phyloP scores from a whole-genome alignment of 108 stramenopile genomes.

The Craspedostauros australis region DNA sequence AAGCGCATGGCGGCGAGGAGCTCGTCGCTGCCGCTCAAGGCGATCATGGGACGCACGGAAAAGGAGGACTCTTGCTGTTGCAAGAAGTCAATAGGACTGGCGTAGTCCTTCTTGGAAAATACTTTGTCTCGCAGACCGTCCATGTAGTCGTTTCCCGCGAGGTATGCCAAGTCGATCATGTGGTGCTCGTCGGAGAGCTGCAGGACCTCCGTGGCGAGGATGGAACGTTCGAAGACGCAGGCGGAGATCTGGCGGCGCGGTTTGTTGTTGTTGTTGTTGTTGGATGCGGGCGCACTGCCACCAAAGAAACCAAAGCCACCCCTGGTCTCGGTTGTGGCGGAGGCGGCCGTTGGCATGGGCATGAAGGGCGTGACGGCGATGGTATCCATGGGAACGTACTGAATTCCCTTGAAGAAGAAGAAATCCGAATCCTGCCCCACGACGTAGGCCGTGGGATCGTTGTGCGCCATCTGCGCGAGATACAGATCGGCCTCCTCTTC shows the following conservation, averaged over 20 bases:
- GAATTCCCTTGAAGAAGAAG: conserved; percentile 45
- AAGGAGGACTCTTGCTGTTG: background rate
- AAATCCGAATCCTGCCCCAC: conserved; percentile 62
- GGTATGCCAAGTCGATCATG: conserved; percentile 52
- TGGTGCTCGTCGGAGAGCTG: conserved; percentile 26
- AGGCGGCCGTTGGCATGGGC: too few relatives aligned
- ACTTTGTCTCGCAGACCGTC: too few relatives aligned
- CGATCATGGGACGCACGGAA: too few relatives aligned
- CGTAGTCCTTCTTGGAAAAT: too few relatives aligned
- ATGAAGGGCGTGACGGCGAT: background rate
- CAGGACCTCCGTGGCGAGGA: conserved; percentile 20
- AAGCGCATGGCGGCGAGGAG: conserved; percentile 21
- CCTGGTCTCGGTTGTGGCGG: too few relatives aligned
- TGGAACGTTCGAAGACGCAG: conserved; percentile 6
- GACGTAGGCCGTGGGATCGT: conserved; percentile 29
- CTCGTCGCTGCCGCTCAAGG: too few relatives aligned
- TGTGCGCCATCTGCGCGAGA: conserved; percentile 39
- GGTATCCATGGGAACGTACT: conserved; percentile 41
- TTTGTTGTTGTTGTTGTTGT: background rate
- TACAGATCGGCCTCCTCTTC: conserved; percentile 54
- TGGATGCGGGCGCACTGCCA: background rate
- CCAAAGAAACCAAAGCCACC: too few relatives aligned
- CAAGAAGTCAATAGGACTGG: background rate
- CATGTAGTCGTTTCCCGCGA: conserved; percentile 70
- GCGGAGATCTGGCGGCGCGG: conserved; percentile 1